Percentiles rank a stretch among this genome's conserved stretches.
Conservation (phyloP, 2,329 filamentous ascomycete species). For the Scytalidium lignicola region DNA sequence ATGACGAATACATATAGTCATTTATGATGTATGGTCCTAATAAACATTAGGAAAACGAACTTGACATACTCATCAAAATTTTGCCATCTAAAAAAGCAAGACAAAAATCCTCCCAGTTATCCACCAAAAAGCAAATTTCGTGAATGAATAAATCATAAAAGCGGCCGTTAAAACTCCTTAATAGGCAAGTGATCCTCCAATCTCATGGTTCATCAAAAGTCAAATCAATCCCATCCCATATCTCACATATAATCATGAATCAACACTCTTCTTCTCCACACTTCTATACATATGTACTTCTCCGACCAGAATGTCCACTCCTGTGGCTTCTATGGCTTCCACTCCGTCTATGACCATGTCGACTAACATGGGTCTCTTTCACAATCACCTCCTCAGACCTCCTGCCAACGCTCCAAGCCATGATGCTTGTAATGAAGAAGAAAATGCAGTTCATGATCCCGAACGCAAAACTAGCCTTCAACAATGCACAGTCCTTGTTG, state of each 20-base stretch:
- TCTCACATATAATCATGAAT: neutral
- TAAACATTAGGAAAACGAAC: too few relatives aligned
- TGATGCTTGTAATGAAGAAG: conserved; percentile 70
- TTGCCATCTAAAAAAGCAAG: too few relatives aligned
- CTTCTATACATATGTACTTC: conserved; percentile 26
- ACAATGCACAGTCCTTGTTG: conserved; percentile 81
- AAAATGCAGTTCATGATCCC: conserved; percentile 83
- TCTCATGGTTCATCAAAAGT: too few relatives aligned
- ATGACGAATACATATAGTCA: too few relatives aligned
- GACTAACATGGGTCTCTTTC: conserved; percentile 20
- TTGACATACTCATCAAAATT: too few relatives aligned
- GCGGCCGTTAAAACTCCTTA: too few relatives aligned
- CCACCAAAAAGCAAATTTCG: too few relatives aligned
- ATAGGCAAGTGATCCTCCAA: too few relatives aligned
- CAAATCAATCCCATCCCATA: neutral
- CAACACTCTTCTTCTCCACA: neutral
- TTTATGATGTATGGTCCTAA: too few relatives aligned
- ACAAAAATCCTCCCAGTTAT: too few relatives aligned
- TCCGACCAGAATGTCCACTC: conserved; percentile 21
- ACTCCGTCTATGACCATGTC: conserved; percentile 22
- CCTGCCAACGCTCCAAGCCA: conserved; percentile 47
- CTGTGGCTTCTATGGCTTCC: conserved; percentile 25
- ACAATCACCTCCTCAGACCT: conserved; percentile 6
- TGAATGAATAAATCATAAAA: too few relatives aligned
- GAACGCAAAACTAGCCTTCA: conserved; percentile 85